phyloP scores from a whole-genome alignment of 2,329 filamentous ascomycete species.

The Stachybotrys chartarum region DNA sequence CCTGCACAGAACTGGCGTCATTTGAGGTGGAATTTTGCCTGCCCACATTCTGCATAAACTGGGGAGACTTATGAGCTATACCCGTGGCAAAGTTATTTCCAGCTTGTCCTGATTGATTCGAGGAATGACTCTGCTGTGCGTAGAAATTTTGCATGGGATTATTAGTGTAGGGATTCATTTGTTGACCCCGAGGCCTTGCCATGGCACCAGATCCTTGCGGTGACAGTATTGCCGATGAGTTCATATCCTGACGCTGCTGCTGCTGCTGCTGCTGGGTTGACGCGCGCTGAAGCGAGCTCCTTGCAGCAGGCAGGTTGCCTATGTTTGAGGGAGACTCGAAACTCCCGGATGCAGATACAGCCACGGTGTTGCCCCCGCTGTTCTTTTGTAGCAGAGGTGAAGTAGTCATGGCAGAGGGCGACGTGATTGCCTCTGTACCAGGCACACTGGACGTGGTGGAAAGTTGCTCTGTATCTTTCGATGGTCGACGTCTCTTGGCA shows the following conservation, averaged over 20 bases:
- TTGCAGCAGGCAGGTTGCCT: conserved; percentile 1
- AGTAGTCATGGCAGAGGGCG: too few relatives aligned
- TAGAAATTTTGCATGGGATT: conserved; percentile 1
- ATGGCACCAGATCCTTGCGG: not conserved
- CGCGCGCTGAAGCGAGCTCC: conserved; percentile 5
- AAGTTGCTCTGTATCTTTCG: conserved; percentile 10
- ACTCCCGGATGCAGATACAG: conserved; percentile 6
- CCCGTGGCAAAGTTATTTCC: conserved; percentile 6
- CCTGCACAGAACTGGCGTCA: conserved; percentile 1
- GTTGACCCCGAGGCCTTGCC: conserved; percentile 3
- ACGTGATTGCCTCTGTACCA: not conserved
- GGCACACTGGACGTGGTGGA: not conserved
- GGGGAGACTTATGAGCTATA: conserved; percentile 4
- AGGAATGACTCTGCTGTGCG: conserved; percentile 10
- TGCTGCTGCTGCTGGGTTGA: conserved; percentile 9
- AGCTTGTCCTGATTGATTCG: conserved; percentile 6
- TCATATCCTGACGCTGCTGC: conserved; percentile 3
- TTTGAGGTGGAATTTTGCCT: conserved; percentile 5
- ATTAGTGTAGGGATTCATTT: conserved; percentile 2
- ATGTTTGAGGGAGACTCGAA: conserved; percentile 10
- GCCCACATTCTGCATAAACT: conserved; percentile 11
- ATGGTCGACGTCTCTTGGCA: conserved; percentile 19
- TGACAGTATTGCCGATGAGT: not conserved
- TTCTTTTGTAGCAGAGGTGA: conserved; percentile 1
- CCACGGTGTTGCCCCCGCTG: conserved; percentile 5